phyloP scores from a whole-genome alignment of 352 stramenopile species.

The Pythium chondricola region DNA sequence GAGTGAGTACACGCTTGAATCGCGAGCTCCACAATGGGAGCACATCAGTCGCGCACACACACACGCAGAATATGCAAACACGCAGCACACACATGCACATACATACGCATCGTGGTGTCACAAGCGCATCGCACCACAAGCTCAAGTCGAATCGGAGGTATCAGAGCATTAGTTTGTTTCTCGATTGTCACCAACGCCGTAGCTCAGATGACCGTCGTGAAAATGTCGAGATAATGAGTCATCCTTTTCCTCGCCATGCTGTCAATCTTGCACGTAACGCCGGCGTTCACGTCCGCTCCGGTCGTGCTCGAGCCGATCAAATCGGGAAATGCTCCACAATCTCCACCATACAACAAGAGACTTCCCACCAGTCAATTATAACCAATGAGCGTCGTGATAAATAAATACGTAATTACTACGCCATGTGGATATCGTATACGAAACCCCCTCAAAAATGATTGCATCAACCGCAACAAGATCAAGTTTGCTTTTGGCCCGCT shows the following conservation, averaged over 20 bases:
- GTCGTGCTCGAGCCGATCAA: too few relatives aligned
- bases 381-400: too few relatives aligned
- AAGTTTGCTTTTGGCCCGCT: too few relatives aligned
- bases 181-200: slow-evolving; percentile 79
- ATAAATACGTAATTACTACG: too few relatives aligned
- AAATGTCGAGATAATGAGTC: slow-evolving; percentile 84
- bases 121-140: not conserved
- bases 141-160: slow-evolving; percentile 27
- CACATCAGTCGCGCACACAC: not conserved
- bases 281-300: too few relatives aligned
- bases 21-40: not conserved
- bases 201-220: slow-evolving; percentile 89
- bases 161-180: slow-evolving; percentile 81
- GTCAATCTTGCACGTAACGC: too few relatives aligned
- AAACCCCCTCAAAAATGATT: too few relatives aligned
- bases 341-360: too few relatives aligned
- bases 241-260: slow-evolving; percentile 60
- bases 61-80: slow-evolving; percentile 4
- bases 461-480: too few relatives aligned
- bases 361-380: too few relatives aligned
- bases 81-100: slow-evolving; percentile 3
- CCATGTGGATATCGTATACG: too few relatives aligned
- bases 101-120: slow-evolving; percentile 2
- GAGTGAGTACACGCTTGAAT: slow-evolving; percentile 3
- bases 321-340: too few relatives aligned